These are phyloP conservation scores for Starmerella bacillaris DNA, from an alignment of 805 yeast species.

Conservation along the genomic window DNA sequence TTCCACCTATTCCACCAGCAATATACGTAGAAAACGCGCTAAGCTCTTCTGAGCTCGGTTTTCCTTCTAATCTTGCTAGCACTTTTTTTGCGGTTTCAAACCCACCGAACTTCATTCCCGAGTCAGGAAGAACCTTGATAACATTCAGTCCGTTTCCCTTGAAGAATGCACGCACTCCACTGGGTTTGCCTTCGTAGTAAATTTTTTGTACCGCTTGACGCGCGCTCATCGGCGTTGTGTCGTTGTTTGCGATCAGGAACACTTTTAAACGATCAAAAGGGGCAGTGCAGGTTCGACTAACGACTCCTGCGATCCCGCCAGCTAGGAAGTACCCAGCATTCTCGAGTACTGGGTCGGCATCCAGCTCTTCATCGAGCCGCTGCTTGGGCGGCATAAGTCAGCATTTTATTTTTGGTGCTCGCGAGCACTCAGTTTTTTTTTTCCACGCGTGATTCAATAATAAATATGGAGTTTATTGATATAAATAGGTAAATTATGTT, in stretches of 20 bases:
- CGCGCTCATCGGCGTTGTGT: slow-evolving; percentile 36
- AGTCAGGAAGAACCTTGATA: slow-evolving; percentile 88
- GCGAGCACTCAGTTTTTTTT: neutral
- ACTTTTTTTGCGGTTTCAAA: slow-evolving; percentile 72
- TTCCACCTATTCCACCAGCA: slow-evolving; percentile 95
- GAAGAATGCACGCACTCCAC: slow-evolving; percentile 66
- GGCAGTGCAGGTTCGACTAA: slow-evolving; percentile 90
- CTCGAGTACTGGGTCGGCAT: slow-evolving; percentile 1
- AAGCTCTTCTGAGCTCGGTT: slow-evolving; percentile 46
- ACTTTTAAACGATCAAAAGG: slow-evolving; percentile 93
- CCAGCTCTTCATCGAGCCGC: slow-evolving; percentile 1
- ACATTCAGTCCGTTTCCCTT: slow-evolving; percentile 91
- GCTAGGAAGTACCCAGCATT: slow-evolving; percentile 71
- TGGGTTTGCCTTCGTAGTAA: slow-evolving; percentile 51
- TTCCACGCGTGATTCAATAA: no score
- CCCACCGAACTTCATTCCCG: slow-evolving; percentile 92
- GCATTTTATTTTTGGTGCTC: no score
- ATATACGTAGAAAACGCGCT: slow-evolving; percentile 65
- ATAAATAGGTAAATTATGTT: no score
- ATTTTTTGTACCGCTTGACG: slow-evolving; percentile 63
- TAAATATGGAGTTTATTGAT: no score
- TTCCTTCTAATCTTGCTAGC: slow-evolving; percentile 60
- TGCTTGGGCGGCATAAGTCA: slow-evolving; percentile 1
- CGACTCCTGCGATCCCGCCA: slow-evolving; percentile 91
- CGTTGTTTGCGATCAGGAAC: slow-evolving; percentile 62